phyloP scores from a whole-genome alignment of 805 yeast genomes.

The Lachancea quebecensis region DNA sequence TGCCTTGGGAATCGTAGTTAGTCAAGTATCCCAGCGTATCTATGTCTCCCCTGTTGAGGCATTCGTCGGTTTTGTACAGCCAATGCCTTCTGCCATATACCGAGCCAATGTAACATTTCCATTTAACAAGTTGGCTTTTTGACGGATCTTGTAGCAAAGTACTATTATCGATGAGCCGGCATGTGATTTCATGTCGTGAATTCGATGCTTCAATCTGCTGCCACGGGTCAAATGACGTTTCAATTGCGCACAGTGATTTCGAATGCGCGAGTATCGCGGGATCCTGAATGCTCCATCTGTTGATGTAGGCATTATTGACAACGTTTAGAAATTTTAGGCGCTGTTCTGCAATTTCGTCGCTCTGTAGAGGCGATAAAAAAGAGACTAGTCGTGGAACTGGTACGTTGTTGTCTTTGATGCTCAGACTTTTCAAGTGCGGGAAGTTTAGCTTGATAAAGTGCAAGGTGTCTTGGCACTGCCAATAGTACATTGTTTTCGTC shows the following conservation, averaged over 20 bases:
- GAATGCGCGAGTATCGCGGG: conserved; percentile 40
- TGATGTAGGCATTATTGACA: conserved; percentile 53
- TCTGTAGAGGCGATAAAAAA: conserved; percentile 27
- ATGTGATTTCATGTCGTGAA: conserved; percentile 20
- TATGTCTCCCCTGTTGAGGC: conserved; percentile 31
- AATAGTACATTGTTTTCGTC: conserved; percentile 20
- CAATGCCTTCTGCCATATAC: conserved; percentile 71
- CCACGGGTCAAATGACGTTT: conserved; percentile 50
- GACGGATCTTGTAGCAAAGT: conserved; percentile 20
- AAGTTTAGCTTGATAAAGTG: conserved; percentile 36
- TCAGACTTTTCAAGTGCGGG: conserved; percentile 32
- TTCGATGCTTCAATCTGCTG: conserved; percentile 28
- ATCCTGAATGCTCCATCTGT: conserved; percentile 53
- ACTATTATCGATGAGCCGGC: conserved; percentile 15
- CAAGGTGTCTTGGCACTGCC: conserved; percentile 29
- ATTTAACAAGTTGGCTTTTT: conserved; percentile 19
- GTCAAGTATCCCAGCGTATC: conserved; percentile 35
- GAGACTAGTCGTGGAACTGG: conserved; percentile 31
- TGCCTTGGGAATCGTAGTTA: conserved; percentile 60
- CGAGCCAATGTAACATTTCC: conserved; percentile 32
- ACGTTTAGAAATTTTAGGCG: conserved; percentile 55
- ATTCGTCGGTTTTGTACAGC: conserved; percentile 48
- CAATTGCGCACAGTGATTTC: conserved; percentile 52
- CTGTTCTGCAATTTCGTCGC: conserved; percentile 6
- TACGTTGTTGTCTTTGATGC: conserved; percentile 32